Evolutionary conservation across 73 alveolate genomes (phyloP).

Genomic region (Blepharisma japonicum): DNA sequence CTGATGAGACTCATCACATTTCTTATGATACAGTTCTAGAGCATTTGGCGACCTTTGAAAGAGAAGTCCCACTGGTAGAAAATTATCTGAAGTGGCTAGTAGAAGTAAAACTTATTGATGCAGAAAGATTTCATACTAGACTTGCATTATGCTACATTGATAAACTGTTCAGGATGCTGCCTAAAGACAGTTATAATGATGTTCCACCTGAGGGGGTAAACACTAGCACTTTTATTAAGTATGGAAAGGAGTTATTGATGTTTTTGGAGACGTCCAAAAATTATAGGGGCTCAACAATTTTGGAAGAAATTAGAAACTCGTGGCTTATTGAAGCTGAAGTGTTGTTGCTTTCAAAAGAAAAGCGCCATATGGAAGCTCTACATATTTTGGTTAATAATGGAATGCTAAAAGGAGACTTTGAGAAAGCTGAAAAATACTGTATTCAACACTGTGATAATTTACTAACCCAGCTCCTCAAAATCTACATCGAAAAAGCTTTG

Average conservation of each 20-base stretch:
- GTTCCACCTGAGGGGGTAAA: background rate
- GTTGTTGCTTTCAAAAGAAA: background rate
- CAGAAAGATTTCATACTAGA: constrained; percentile 30
- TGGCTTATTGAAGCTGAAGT: constrained; percentile 36
- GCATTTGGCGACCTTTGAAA: background rate
- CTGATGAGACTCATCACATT: background rate
- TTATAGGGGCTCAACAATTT: background rate
- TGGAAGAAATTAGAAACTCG: constrained; percentile 2
- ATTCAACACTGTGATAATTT: background rate
- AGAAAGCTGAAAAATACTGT: constrained; percentile 28
- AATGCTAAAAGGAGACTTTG: constrained; percentile 2
- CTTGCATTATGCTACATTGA: constrained; percentile 12
- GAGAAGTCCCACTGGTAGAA: background rate
- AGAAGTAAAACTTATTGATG: constrained; percentile 15
- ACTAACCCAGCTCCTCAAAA: constrained; percentile 14
- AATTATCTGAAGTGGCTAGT: constrained; percentile 24
- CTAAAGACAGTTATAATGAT: background rate
- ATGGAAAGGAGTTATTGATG: background rate
- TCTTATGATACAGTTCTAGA: constrained; percentile 18
- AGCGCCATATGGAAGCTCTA: constrained; percentile 20
- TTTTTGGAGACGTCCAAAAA: constrained; percentile 5
- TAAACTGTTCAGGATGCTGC: constrained; percentile 11
- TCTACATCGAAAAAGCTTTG: constrained; percentile 1
- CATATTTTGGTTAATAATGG: constrained; percentile 3
- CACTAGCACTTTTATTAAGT: background rate